Base-by-base conservation (phyloP, 352 stramenopile species). In the Phytophthora syringae region DNA sequence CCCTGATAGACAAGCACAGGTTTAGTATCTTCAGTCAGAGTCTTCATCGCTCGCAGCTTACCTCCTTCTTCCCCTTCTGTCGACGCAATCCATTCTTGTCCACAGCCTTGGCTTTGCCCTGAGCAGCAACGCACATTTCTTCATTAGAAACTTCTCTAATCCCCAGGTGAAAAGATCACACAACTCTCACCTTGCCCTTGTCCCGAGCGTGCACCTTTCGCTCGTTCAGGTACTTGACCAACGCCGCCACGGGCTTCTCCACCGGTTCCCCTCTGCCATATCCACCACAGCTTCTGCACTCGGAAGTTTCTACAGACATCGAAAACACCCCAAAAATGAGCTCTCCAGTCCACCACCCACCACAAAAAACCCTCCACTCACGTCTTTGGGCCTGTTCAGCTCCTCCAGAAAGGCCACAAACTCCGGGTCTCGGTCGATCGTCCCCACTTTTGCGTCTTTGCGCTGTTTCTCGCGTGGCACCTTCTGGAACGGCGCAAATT, bases 201-300 rank as follows among this genome's bases (percentile, higher is more conserved):
- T 91, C 84, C 42, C 86, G 84, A 28, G 60, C 78, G 60, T 86
- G 70, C 16, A 63, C 37, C 54, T 89, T 90, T 25, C 82, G 77
- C 60, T 93, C 85, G 51, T 95, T 95, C 55, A 95, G 54, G 62
- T 88, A 95, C 68, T 92, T 87, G 27, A 95, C 87, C 42, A 95
- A 66, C 20, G 85, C 81, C 3, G 87, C 76, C 12, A 95, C 68
- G 0, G 85, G 85, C 32, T 92, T 94, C 40, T 92, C 87, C 25
- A 76, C 48, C 15, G 64, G 59, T 37, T 89, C 80, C 64, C 63
- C 7, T 93, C 87, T 12, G 75, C 72, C 58, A 77, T 63, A 52
- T 93, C 84, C 0, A 67, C 73, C 10, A 79, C 75, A 11, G 73
- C 44, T 53, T 93, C 84, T 9, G 80, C 84, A 62, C 82, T 91